Percentiles rank a stretch among this genome's conserved stretches.
These are phyloP conservation scores for Tulasnella sp. DNA, from an alignment of 768 basidiomycete genomes.

Conservation along the genomic window DNA sequence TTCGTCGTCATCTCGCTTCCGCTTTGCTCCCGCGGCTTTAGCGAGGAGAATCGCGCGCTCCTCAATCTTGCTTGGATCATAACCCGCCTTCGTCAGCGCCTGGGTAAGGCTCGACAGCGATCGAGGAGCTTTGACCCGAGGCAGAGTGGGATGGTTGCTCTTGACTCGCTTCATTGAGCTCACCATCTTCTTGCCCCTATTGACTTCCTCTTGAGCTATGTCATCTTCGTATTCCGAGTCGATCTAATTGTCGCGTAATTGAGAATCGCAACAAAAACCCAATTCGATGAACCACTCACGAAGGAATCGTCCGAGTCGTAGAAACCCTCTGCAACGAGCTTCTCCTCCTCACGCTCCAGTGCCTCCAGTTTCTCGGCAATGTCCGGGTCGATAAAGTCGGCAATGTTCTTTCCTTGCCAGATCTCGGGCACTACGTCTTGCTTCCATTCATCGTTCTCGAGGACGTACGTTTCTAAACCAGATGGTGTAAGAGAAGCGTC, in stretches of 20 bases:
- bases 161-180: slow-evolving; percentile 82
- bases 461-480: slow-evolving; percentile 76
- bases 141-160: slow-evolving; percentile 80
- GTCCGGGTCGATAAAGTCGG: slow-evolving; percentile 97
- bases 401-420: slow-evolving; percentile 96
- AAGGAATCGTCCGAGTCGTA: slow-evolving; percentile 88
- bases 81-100: slow-evolving; percentile 80
- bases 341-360: slow-evolving; percentile 93
- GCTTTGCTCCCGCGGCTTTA: slow-evolving; percentile 59
- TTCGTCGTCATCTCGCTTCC: slow-evolving; percentile 59
- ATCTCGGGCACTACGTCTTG: slow-evolving; percentile 97
- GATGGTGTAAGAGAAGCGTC: not conserved
- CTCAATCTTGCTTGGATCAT: slow-evolving; percentile 82
- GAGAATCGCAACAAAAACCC: too few species aligned
- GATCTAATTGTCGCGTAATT: slow-evolving; percentile 31
- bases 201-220: slow-evolving; percentile 54
- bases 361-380: slow-evolving; percentile 96
- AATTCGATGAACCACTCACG: slow-evolving; percentile 42
- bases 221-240: slow-evolving; percentile 79
- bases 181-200: slow-evolving; percentile 62
- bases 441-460: slow-evolving; percentile 91
- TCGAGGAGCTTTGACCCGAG: slow-evolving; percentile 58
- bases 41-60: slow-evolving; percentile 83
- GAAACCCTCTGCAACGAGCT: slow-evolving; percentile 89
- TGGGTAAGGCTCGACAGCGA: slow-evolving; percentile 69